Conservation (phyloP, 345 rosid genomes). For the Linum tenue region DNA sequence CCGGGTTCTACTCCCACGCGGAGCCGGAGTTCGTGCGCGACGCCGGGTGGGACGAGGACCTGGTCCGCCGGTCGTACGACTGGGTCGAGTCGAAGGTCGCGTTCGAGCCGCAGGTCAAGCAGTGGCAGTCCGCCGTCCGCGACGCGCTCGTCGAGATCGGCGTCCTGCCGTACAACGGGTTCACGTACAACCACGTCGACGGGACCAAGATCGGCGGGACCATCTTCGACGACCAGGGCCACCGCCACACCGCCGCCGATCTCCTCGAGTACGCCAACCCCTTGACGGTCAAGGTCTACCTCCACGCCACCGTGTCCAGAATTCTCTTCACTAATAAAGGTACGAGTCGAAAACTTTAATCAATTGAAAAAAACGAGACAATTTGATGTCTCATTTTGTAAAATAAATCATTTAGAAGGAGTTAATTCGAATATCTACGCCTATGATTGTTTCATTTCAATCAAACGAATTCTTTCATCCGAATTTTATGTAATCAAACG, state of each 20-base stretch:
- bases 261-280: constrained; percentile 63
- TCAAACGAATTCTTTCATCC: no score
- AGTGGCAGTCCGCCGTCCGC: constrained; percentile 70
- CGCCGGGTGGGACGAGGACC: constrained; percentile 37
- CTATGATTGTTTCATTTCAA: no score
- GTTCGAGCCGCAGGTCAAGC: constrained; percentile 36
- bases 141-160: constrained; percentile 66
- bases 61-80: constrained; percentile 44
- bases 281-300: constrained; percentile 28
- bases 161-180: constrained; percentile 52
- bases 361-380: no score
- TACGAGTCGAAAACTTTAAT: background rate
- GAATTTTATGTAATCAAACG: no score
- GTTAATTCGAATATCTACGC: no score
- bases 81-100: constrained; percentile 80
- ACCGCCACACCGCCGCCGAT: constrained; percentile 73
- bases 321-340: constrained; percentile 39
- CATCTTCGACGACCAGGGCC: constrained; percentile 55
- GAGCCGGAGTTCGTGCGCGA: constrained; percentile 28
- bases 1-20: constrained; percentile 71
- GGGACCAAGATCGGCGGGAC: constrained; percentile 81
- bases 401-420: background rate
- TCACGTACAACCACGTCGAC: constrained; percentile 51
- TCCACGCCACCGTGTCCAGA: constrained; percentile 61
- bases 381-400: no score